Evolutionary conservation across 2,329 filamentous ascomycete genomes (phyloP), one percentile per base, ranked within the genome.

Genomic region (Malbranchea cinnamomea): DNA sequence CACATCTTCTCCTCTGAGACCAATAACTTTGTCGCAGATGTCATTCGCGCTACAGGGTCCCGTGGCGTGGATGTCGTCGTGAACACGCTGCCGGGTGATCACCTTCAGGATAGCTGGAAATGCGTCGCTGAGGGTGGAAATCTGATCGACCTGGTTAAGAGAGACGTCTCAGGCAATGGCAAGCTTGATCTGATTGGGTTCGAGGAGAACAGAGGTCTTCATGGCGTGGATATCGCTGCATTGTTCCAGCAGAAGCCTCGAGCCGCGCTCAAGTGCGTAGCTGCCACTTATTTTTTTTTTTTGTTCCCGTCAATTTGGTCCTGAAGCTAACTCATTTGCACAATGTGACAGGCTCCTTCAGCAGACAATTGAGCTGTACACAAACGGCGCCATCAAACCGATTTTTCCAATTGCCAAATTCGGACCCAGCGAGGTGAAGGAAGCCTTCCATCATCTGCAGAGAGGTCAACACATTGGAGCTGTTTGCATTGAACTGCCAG

Each of bases 381-480:
- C 18, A n/a, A 9, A 31, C 16, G 21, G 21, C 8, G 14, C 8
- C 6, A 26, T 26, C 10, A 9, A 11, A 15, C 28, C 28, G 7
- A 31, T 31, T 15, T n/a, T 12, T 9, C 28, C 28, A 24, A 26
- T 15, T 12, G 14, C 23, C 15, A 6, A n/a, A 19, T 32, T 26
- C 30, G 3, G 29, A 10, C 12, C 30, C 8, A 12, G 16, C 23
- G 4, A 26, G 22, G 13, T 31, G 7, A 12, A 31, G 8, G 21
- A 31, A 23, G 56, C 56, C 0, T 57, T 63, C 33, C 41, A 53
- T 0, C 41, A 35, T 18, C 49, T 63, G 48, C 52, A 59, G 32
- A 43, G 38, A 1, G 56, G 53, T 2, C 43, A 46, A 5, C 56
- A 60, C 34, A 56, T 56, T 18, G 57, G 56, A 4, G 60, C 59